These are phyloP conservation scores for Jatropha podagrica DNA, from an alignment of 441 rosid species.

Conservation along the genomic window DNA sequence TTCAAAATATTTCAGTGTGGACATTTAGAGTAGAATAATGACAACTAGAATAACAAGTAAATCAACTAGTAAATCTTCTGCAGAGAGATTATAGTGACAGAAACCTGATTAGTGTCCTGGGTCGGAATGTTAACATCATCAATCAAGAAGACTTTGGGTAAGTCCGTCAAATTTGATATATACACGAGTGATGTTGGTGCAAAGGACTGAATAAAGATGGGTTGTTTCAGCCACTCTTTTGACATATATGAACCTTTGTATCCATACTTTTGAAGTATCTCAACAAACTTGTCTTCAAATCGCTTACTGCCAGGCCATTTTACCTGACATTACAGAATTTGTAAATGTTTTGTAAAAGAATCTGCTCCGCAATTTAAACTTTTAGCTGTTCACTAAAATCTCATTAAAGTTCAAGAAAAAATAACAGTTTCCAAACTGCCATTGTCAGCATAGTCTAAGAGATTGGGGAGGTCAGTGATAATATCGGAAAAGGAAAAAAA, in stretches of 20 bases:
- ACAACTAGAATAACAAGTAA: not conserved
- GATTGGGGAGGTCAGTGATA: not conserved
- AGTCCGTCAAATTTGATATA: slow-evolving; percentile 62
- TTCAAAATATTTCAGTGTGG: no score
- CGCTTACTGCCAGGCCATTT: slow-evolving; percentile 76
- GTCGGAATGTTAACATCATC: slow-evolving; percentile 66
- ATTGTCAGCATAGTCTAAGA: not conserved
- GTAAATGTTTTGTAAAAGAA: not conserved
- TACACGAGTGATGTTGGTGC: slow-evolving; percentile 89
- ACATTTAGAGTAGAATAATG: not conserved
- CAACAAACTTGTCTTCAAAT: slow-evolving; percentile 73
- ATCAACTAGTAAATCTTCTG: not conserved
- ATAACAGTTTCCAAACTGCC: not conserved
- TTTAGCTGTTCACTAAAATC: not conserved
- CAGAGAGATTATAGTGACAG: slow-evolving; percentile 14
- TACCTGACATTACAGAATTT: slow-evolving; percentile 47
- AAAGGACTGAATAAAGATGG: slow-evolving; percentile 89
- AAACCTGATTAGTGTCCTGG: slow-evolving; percentile 91
- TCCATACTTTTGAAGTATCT: slow-evolving; percentile 69
- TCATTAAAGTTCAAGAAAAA: not conserved
- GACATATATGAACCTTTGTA: slow-evolving; percentile 83
- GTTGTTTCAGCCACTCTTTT: slow-evolving; percentile 77
- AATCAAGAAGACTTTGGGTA: slow-evolving; percentile 79
- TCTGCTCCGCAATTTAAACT: not conserved
- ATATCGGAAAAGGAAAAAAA: not conserved